Percentiles rank a stretch among this genome's conserved stretches.
Conservation (phyloP, 345 rosid species). For the Schrenkiella parvula region DNA sequence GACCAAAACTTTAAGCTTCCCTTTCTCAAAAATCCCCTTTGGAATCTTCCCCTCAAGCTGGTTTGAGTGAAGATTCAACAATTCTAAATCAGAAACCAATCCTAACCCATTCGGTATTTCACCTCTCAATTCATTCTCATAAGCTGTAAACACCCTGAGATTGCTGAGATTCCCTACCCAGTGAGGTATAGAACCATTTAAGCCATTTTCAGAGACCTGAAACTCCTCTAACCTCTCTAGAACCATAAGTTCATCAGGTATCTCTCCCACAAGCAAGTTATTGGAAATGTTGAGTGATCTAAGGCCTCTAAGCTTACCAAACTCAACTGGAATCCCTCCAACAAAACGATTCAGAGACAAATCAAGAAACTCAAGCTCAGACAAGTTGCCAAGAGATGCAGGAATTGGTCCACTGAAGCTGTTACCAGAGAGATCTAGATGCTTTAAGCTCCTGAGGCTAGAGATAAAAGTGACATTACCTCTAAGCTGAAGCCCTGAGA, state of each 20-base stretch:
- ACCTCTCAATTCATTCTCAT: slow-evolving; percentile 59
- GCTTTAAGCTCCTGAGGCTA: slow-evolving; percentile 59
- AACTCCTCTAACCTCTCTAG: slow-evolving; percentile 62
- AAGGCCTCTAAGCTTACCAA: slow-evolving; percentile 56
- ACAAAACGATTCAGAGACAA: slow-evolving; percentile 64
- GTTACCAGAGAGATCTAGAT: slow-evolving; percentile 62
- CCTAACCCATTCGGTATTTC: slow-evolving; percentile 71
- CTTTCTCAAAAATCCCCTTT: slow-evolving; percentile 62
- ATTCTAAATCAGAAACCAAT: slow-evolving; percentile 50
- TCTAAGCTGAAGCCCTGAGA: slow-evolving; percentile 71
- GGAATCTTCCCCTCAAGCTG: slow-evolving; percentile 78
- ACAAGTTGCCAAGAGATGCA: slow-evolving; percentile 52
- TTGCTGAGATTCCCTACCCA: slow-evolving; percentile 68
- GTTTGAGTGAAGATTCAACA: slow-evolving; percentile 92
- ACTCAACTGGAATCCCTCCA: slow-evolving; percentile 61
- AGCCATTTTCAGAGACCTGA: slow-evolving; percentile 62
- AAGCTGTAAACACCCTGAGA: slow-evolving; percentile 60
- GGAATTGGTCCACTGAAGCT: slow-evolving; percentile 71
- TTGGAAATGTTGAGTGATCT: slow-evolving; percentile 54
- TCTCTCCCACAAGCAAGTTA: slow-evolving; percentile 66
- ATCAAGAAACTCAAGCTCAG: slow-evolving; percentile 74
- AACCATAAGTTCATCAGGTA: slow-evolving; percentile 54
- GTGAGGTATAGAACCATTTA: slow-evolving; percentile 65
- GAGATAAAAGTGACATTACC: slow-evolving; percentile 73
- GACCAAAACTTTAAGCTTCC: slow-evolving; percentile 75